Conservation (phyloP, 345 rosid genomes). For the Linum usitatissimum region DNA sequence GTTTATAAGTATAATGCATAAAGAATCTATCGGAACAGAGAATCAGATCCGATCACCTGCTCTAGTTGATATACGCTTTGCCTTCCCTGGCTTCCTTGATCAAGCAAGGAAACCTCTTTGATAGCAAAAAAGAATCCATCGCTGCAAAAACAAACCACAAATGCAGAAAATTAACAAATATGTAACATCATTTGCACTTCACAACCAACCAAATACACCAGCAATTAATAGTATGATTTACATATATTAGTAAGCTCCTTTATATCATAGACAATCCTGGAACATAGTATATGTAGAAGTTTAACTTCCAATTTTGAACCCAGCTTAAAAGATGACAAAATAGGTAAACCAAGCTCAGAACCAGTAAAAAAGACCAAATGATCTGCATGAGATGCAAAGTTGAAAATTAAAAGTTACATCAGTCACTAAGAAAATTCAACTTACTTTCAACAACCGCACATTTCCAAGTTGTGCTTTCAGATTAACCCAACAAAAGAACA, state of each 20-base stretch:
- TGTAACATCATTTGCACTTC: background rate
- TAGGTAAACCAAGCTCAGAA: background rate
- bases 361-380: background rate
- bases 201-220: background rate
- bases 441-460: no score
- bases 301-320: background rate
- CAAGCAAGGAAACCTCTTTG: conserved; percentile 24
- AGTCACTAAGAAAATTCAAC: no score
- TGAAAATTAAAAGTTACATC: no score
- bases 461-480: no score
- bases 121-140: conserved; percentile 25
- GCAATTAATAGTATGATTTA: background rate
- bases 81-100: conserved; percentile 22
- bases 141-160: conserved; percentile 6
- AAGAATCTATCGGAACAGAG: background rate
- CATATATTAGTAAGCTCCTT: background rate
- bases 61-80: conserved; percentile 21
- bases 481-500: no score
- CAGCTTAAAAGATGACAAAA: background rate
- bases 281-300: background rate
- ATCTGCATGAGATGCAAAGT: no score
- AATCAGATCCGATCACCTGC: conserved; percentile 14
- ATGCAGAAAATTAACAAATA: background rate
- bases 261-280: background rate
- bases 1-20: background rate